These are phyloP conservation scores for Astrothelium macrocarpum DNA, from an alignment of 495 filamentous ascomycete species.

Conservation along the genomic window DNA sequence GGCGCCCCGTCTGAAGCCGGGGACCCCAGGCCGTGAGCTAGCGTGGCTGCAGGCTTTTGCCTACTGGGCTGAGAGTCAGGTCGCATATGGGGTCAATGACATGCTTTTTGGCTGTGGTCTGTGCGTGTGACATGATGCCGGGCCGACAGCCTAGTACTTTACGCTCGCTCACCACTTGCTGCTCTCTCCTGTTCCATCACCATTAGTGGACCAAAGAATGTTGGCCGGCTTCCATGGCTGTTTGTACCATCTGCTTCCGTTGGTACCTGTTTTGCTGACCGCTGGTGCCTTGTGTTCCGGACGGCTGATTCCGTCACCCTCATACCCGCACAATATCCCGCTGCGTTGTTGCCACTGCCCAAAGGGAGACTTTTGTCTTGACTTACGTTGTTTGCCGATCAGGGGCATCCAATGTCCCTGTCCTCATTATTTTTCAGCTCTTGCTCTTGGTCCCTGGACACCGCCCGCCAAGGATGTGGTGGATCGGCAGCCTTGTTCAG, in stretches of 20 bases:
- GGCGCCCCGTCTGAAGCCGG: neutral
- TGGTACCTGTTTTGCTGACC: neutral
- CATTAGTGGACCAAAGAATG: neutral
- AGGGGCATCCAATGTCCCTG: conserved; percentile 4
- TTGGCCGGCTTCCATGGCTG: neutral
- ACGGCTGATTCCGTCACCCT: neutral
- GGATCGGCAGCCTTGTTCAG: neutral
- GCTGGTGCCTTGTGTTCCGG: neutral
- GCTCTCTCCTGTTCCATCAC: neutral
- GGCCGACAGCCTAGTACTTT: conserved; percentile 3
- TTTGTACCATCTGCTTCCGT: neutral
- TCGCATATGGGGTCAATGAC: neutral
- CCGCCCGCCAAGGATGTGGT: neutral
- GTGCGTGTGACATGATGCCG: neutral
- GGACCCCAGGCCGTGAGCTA: neutral
- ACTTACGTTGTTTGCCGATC: neutral
- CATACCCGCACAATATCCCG: neutral
- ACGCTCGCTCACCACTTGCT: neutral
- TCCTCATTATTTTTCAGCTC: neutral
- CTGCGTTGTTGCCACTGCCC: neutral
- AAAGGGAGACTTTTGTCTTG: neutral
- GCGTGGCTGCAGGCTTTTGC: neutral
- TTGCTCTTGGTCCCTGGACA: neutral
- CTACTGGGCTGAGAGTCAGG: neutral
- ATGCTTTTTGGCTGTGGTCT: neutral